phyloP scores from a whole-genome alignment of 129 eudicot genomes.

The Tagetes erecta region DNA sequence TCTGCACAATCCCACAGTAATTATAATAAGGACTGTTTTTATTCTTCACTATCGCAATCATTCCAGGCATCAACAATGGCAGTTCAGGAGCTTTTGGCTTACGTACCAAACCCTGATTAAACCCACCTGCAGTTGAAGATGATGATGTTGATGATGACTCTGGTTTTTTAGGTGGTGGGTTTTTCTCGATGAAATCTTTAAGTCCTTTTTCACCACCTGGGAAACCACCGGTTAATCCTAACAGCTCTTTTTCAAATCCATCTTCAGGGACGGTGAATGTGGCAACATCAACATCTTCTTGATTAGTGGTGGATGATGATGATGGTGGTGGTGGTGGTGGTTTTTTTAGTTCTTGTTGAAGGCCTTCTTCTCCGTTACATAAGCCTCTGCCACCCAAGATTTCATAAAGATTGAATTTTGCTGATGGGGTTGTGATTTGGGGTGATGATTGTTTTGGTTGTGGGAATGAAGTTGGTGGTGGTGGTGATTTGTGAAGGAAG shows the following conservation, averaged over 20 bases:
- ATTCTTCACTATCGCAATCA: slow-evolving; percentile 94
- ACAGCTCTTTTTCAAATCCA: slow-evolving; percentile 71
- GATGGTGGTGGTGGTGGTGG: slow-evolving; percentile 39
- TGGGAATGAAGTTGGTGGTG: slow-evolving; percentile 21
- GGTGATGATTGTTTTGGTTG: slow-evolving; percentile 32
- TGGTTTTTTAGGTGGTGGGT: slow-evolving; percentile 78
- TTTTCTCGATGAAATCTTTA: slow-evolving; percentile 57
- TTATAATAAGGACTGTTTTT: slow-evolving; percentile 63
- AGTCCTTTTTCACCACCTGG: slow-evolving; percentile 96
- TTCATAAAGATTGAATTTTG: slow-evolving; percentile 76
- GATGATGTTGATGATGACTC: slow-evolving; percentile 12
- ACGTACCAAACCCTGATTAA: slow-evolving; percentile 41
- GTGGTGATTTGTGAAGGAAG: slow-evolving; percentile 30
- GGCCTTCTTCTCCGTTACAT: slow-evolving; percentile 74
- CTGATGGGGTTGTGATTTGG: slow-evolving; percentile 30
- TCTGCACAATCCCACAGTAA: slow-evolving; percentile 94
- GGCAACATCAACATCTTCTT: slow-evolving; percentile 8
- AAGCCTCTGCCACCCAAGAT: slow-evolving; percentile 90
- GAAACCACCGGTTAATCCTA: slow-evolving; percentile 91
- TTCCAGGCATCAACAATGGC: slow-evolving; percentile 84
- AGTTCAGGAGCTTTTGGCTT: slow-evolving; percentile 81
- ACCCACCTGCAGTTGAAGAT: slow-evolving; percentile 25
- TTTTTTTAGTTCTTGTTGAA: slow-evolving; percentile 58
- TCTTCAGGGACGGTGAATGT: slow-evolving; percentile 42
- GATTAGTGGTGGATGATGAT: slow-evolving; percentile 17